phyloP scores from a whole-genome alignment of 2,329 filamentous ascomycete genomes.

The Fusarium sp. region DNA sequence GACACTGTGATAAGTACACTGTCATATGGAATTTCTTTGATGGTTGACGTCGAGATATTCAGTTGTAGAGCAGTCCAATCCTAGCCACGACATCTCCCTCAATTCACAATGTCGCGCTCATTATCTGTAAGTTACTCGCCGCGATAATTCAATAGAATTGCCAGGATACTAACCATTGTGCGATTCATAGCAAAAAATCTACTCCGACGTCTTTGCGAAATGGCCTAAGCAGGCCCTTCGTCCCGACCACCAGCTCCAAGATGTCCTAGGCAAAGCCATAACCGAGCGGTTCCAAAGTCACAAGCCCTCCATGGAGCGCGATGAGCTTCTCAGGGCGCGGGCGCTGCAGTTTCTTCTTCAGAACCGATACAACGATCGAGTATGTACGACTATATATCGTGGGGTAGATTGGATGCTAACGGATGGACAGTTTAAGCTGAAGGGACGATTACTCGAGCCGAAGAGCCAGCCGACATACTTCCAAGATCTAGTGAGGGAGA shows the following conservation, averaged over 20 bases:
- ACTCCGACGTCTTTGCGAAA: slow-evolving; percentile 60
- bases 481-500: slow-evolving; percentile 71
- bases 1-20: slow-evolving; percentile 33
- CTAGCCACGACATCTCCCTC: slow-evolving; percentile 23
- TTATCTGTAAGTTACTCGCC: slow-evolving; percentile 49
- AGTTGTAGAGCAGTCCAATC: slow-evolving; percentile 5
- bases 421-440: slow-evolving; percentile 56
- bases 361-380: slow-evolving; percentile 71
- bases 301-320: slow-evolving; percentile 59
- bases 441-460: slow-evolving; percentile 68
- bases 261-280: slow-evolving; percentile 63
- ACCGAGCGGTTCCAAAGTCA: slow-evolving; percentile 55
- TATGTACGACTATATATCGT: slow-evolving; percentile 52
- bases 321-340: slow-evolving; percentile 71
- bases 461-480: slow-evolving; percentile 77
- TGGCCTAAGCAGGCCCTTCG: slow-evolving; percentile 77
- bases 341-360: slow-evolving; percentile 72
- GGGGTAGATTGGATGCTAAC: slow-evolving; percentile 23
- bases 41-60: slow-evolving; percentile 49
- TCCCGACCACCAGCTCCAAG: slow-evolving; percentile 74
- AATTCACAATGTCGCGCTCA: slow-evolving; percentile 54
- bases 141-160: background rate
- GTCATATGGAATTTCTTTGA: slow-evolving; percentile 47
- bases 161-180: background rate
- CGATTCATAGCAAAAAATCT: slow-evolving; percentile 54